Conservation (phyloP, 495 filamentous ascomycete species). For the Penicillium longicatenatum region DNA sequence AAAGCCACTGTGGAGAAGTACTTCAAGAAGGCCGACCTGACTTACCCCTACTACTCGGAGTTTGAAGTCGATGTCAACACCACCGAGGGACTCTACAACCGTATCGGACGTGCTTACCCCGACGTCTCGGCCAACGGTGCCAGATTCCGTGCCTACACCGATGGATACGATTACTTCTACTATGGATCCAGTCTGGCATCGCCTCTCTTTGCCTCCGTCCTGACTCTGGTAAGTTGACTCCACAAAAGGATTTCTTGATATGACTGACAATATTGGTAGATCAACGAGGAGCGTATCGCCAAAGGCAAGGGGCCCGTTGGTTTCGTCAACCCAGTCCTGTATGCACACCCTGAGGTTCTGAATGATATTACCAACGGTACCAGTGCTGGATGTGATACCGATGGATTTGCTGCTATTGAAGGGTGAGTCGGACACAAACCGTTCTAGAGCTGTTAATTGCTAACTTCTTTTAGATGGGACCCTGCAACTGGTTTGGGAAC, state of each 20-base stretch:
- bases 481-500: conserved; percentile 57
- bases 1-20: conserved; percentile 50
- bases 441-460: not conserved
- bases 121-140: conserved; percentile 66
- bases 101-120: conserved; percentile 62
- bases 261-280: conserved; percentile 14
- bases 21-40: conserved; percentile 48
- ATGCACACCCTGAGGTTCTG: conserved; percentile 47
- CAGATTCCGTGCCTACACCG: conserved; percentile 48
- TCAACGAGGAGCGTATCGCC: conserved; percentile 51
- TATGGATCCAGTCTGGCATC: conserved; percentile 59
- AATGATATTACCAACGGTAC: conserved; percentile 51
- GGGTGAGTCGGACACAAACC: conserved; percentile 29
- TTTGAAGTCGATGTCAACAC: conserved; percentile 38
- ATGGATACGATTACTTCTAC: conserved; percentile 38
- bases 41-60: conserved; percentile 42
- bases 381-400: conserved; percentile 49
- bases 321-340: conserved; percentile 55
- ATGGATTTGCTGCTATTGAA: conserved; percentile 50
- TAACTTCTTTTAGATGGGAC: conserved; percentile 41
- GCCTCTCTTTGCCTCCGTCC: conserved; percentile 56
- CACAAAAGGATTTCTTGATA: too few relatives aligned
- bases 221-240: conserved; percentile 39
- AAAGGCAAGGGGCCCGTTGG: conserved; percentile 51
- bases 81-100: conserved; percentile 56